Base-by-base conservation (phyloP, 495 filamentous ascomycete genomes). In the Neurospora sp. region DNA sequence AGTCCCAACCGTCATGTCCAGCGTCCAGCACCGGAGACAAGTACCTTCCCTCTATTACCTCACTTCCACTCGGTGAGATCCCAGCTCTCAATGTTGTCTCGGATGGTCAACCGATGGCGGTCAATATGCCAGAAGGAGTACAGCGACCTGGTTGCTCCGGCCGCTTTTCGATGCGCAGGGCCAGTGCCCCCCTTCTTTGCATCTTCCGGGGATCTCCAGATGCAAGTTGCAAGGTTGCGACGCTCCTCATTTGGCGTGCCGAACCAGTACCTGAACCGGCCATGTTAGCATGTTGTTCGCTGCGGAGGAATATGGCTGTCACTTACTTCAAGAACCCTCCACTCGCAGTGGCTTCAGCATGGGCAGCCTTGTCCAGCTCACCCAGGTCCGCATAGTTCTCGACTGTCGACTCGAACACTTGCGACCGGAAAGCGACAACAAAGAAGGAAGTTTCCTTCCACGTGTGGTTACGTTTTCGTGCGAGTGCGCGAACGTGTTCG, bases 301-400 rank as follows among this genome's bases (percentile, higher is more conserved):
- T 39, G 1, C 40, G 14, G 70, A 69, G 77, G 73, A 80, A 81
- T 14, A 44, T 71, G 76, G 77, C 35, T 20, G 38, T 7, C 9
- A 39, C 85, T 42, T 81, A 88, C 88, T 96, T 96, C 77, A 97
- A 82, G 78, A 97, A 85, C n/a, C 94, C 94, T 2, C 93, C 93
- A 75, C 89, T 91, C 41, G 84, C 84, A 5, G 87, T 89, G 12
- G 94, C 94, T 81, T 97, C 93, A 38, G 85, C 84, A 77, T 96
- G 94, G 14, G 92, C 92, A 66, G 87, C 86, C 76, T 88, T 88
- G 80, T 97, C 94, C 73, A 97, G 82, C 20, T 83, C 83, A 70
- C 88, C 87, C 16, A 97, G 83, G 39, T 89, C 83, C 6, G 86
- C 85, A 71, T 86, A 85, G 14, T 66, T 35, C 2, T 66, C 54